These are phyloP conservation scores for Ophiostoma himal-ulmi DNA, from an alignment of 2,329 filamentous ascomycete species.

Conservation along the genomic window DNA sequence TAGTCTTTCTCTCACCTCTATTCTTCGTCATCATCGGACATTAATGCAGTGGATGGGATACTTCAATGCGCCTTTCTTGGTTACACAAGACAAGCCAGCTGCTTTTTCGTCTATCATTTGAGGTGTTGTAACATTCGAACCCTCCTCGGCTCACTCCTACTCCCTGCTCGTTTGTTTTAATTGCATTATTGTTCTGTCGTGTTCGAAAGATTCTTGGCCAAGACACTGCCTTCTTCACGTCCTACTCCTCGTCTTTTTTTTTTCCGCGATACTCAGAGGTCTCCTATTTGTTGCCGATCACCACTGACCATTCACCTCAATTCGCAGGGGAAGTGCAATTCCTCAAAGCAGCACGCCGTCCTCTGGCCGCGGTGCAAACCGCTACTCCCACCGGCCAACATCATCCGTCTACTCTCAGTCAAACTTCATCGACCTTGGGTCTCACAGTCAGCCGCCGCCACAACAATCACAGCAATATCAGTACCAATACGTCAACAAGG, in stretches of 20 bases:
- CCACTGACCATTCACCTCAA: background rate
- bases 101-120: background rate
- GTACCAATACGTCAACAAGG: slow-evolving; percentile 22
- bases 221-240: background rate
- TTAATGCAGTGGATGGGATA: slow-evolving; percentile 10
- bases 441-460: slow-evolving; percentile 27
- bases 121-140: background rate
- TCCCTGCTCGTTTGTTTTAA: background rate
- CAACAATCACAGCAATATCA: slow-evolving; percentile 20
- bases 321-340: slow-evolving; percentile 29
- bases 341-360: slow-evolving; percentile 31
- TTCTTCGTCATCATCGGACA: slow-evolving; percentile 12
- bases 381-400: slow-evolving; percentile 37
- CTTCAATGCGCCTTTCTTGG: background rate
- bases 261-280: slow-evolving; percentile 5
- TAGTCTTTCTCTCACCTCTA: slow-evolving; percentile 2
- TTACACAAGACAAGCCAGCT: background rate
- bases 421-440: slow-evolving; percentile 38
- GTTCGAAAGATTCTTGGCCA: background rate
- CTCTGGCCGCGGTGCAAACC: slow-evolving; percentile 33
- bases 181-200: background rate
- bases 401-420: slow-evolving; percentile 60
- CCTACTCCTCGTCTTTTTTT: background rate
- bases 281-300: background rate
- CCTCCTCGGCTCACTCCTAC: background rate